These are phyloP conservation scores for Solanum okadae DNA, from an alignment of 257 asterid genomes.

Conservation along the genomic window DNA sequence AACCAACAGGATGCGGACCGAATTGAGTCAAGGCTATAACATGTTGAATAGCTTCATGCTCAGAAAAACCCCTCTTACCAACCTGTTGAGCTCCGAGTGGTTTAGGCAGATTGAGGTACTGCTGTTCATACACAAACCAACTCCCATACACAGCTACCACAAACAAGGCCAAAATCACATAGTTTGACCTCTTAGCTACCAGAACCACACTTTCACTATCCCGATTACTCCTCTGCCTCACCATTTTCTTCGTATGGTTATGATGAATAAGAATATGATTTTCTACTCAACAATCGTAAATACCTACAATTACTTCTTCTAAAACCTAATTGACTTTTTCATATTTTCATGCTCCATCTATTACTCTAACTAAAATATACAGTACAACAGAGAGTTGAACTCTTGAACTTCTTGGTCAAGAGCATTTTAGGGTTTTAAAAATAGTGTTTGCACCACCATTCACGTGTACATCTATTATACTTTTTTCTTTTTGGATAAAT, in stretches of 20 bases:
- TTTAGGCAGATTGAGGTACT: constrained; percentile 52
- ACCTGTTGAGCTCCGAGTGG: constrained; percentile 52
- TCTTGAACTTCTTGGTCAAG: neutral
- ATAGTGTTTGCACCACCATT: neutral
- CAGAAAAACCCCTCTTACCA: constrained; percentile 93
- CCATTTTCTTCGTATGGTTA: neutral
- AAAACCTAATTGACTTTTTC: neutral
- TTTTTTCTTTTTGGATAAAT: neutral
- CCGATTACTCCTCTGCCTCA: neutral
- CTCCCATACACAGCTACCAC: constrained; percentile 52
- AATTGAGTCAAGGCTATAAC: constrained; percentile 55
- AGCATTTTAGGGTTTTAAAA: neutral
- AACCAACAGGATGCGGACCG: constrained; percentile 92
- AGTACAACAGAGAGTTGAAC: neutral
- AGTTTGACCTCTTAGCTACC: constrained; percentile 59
- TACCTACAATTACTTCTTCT: neutral
- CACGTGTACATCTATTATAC: neutral
- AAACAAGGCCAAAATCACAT: constrained; percentile 53
- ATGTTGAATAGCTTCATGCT: constrained; percentile 77
- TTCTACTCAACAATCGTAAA: neutral
- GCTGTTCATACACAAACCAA: constrained; percentile 71
- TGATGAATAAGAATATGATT: neutral
- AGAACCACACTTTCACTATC: constrained; percentile 16
- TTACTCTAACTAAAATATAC: neutral
- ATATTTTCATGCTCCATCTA: neutral